phyloP scores from a whole-genome alignment of 345 rosid genomes.

The Pugionium cornutum region DNA sequence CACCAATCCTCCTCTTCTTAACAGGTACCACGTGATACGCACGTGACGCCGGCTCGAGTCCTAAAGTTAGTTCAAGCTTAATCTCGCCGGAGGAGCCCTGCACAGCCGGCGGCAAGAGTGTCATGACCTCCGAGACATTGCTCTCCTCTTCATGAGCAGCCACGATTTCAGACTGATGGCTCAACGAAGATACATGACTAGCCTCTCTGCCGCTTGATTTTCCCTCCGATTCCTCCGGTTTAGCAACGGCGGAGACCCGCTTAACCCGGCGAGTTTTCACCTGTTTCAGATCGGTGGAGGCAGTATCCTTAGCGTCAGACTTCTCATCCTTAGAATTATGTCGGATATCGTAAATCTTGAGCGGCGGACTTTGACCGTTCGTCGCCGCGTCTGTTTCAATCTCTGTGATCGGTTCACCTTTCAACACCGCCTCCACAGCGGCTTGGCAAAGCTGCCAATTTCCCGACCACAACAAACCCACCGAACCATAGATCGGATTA shows the following conservation, averaged over 20 bases:
- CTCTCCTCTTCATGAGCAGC: constrained; percentile 53
- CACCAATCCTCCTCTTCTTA: constrained; percentile 60
- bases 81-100: constrained; percentile 49
- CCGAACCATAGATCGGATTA: constrained; percentile 96
- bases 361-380: constrained; percentile 71
- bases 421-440: constrained; percentile 87
- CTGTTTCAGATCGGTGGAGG: constrained; percentile 14
- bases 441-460: constrained; percentile 94
- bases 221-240: constrained; percentile 25
- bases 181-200: constrained; percentile 87
- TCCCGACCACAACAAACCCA: constrained; percentile 90
- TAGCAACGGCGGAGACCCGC: not conserved
- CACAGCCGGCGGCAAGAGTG: constrained; percentile 46
- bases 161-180: constrained; percentile 73
- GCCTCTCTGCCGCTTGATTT: constrained; percentile 41
- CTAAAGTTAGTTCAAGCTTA: constrained; percentile 62
- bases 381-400: constrained; percentile 78
- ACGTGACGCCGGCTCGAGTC: constrained; percentile 55
- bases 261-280: constrained; percentile 27
- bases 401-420: constrained; percentile 73
- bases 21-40: constrained; percentile 62
- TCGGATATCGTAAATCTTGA: constrained; percentile 84
- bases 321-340: constrained; percentile 79
- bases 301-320: constrained; percentile 38
- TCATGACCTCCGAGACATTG: constrained; percentile 58